A percentile compares a stretch with the other conserved stretches of the same genome.
Evolutionary conservation across 2,329 filamentous ascomycete genomes (phyloP).

Genomic region (Dactylellina cionopaga): DNA sequence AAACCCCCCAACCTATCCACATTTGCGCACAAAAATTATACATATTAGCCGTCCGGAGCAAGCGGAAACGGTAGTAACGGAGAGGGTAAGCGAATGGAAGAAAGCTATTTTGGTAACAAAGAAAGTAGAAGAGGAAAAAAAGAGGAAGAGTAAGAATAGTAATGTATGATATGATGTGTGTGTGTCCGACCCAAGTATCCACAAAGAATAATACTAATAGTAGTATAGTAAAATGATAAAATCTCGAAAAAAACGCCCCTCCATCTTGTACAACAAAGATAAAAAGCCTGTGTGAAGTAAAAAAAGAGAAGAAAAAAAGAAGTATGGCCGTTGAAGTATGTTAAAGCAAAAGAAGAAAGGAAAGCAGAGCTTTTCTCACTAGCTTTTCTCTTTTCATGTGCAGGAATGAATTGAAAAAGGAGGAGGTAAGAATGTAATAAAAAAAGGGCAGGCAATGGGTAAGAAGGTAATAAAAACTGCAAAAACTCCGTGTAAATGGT

Average conservation of each 20-base stretch:
- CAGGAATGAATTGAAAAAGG: not conserved
- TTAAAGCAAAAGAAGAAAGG: not conserved
- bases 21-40: conserved; percentile 6
- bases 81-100: no score
- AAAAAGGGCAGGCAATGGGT: conserved; percentile 12
- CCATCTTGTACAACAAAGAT: conserved; percentile 25
- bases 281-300: conserved; percentile 27
- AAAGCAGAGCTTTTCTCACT: no score
- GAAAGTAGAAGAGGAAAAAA: conserved; percentile 18
- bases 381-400: conserved; percentile 5
- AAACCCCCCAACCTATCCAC: not conserved
- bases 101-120: no score
- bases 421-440: conserved; percentile 6
- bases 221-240: conserved; percentile 25
- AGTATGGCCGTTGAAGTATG: not conserved
- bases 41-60: conserved; percentile 11
- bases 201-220: conserved; percentile 42
- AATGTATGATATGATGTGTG: conserved; percentile 21
- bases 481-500: conserved; percentile 50
- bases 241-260: conserved; percentile 44
- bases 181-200: conserved; percentile 42
- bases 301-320: conserved; percentile 17
- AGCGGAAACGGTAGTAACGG: no score
- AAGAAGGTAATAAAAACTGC: no score
- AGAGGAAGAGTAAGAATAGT: conserved; percentile 26